Percentiles rank a stretch among this genome's conserved stretches.
phyloP scores from a whole-genome alignment of 257 asterid species.

The Orobanche coerulescens region DNA sequence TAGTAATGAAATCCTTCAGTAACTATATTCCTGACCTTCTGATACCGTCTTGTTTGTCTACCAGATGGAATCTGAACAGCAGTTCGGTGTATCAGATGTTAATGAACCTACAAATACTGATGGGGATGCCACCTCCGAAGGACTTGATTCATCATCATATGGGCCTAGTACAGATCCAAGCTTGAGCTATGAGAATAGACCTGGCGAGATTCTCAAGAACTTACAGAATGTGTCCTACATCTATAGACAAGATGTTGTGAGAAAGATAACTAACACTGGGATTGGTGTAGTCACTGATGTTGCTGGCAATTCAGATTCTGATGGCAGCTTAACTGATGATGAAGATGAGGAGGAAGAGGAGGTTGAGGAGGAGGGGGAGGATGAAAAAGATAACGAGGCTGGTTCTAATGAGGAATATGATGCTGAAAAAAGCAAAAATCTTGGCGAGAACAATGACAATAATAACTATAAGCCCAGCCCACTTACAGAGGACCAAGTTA shows the following conservation, averaged over 20 bases:
- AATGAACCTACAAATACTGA: slow-evolving; percentile 28
- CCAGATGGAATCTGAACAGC: slow-evolving; percentile 65
- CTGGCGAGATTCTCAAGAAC: slow-evolving; percentile 53
- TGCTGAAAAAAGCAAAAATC: slow-evolving; percentile 28
- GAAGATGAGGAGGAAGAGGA: slow-evolving; percentile 58
- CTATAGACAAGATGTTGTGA: slow-evolving; percentile 88
- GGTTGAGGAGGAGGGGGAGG: slow-evolving; percentile 36
- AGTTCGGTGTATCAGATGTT: slow-evolving; percentile 34
- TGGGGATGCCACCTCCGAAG: slow-evolving; percentile 20
- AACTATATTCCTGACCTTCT: background rate
- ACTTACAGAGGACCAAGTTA: slow-evolving; percentile 68
- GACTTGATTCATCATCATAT: slow-evolving; percentile 28
- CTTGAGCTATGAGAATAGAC: slow-evolving; percentile 30
- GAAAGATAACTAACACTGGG: slow-evolving; percentile 39
- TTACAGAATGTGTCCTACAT: slow-evolving; percentile 50
- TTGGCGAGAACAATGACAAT: slow-evolving; percentile 29
- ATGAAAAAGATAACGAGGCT: slow-evolving; percentile 30
- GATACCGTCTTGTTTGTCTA: slow-evolving; percentile 16
- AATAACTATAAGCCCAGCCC: slow-evolving; percentile 37
- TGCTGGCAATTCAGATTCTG: slow-evolving; percentile 92
- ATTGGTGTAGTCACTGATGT: slow-evolving; percentile 88
- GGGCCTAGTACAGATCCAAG: slow-evolving; percentile 29
- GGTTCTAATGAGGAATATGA: slow-evolving; percentile 36
- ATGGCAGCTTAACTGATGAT: slow-evolving; percentile 63
- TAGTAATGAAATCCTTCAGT: background rate